Base-by-base conservation (phyloP, 768 basidiomycete genomes). In the Grammothele lineata region DNA sequence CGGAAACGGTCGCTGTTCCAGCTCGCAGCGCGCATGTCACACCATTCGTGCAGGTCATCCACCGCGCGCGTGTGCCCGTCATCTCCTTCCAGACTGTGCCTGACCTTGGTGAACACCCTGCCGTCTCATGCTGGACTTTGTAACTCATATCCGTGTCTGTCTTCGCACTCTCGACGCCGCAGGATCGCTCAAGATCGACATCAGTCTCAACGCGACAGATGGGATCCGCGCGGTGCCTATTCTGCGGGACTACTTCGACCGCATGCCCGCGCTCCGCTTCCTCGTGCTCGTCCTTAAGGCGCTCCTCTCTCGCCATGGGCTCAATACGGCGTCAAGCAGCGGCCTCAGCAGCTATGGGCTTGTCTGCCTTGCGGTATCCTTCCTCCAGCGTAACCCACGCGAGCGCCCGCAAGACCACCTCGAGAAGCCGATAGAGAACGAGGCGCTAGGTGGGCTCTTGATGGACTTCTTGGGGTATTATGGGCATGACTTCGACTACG, bases 391-490 rank as follows among this genome's bases (percentile, higher is more conserved):
- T 11, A 85, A 87, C 60, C 85, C 85, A 0, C 71, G 69, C 52
- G 60, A 78, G n/a, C 74, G 77, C 5, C 63, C 75, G 4, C 63
- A 62, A 2, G 73, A 73, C 43, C 71, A 72, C 35, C 54, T 74
- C 33, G 60, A 66, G 26, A 59, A 66, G 45, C 80, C 83, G 4
- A 63, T 74, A 43, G 67, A 74, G 55, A 76, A 71, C 38, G 62
- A 70, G 46, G 71, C 72, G 0, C 70, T 87, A 2, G 86, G 86
- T 4, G 62, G 70, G 2, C 70, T 88, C 7, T 63, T 87, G 18
- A 60, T 75, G 21, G 83, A 84, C 53, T 85, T 88, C 56, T 70
- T 87, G 53, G 70, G 77, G 57, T 77, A 83, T 38, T 89, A 87
- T 58, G 83, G 78, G 14, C 63, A 68, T 18, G 43, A 57, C 1